A percentile compares a stretch with the other conserved stretches of the same genome.
phyloP scores from a whole-genome alignment of 1,139 yeast species.

The Pichia sp. region DNA sequence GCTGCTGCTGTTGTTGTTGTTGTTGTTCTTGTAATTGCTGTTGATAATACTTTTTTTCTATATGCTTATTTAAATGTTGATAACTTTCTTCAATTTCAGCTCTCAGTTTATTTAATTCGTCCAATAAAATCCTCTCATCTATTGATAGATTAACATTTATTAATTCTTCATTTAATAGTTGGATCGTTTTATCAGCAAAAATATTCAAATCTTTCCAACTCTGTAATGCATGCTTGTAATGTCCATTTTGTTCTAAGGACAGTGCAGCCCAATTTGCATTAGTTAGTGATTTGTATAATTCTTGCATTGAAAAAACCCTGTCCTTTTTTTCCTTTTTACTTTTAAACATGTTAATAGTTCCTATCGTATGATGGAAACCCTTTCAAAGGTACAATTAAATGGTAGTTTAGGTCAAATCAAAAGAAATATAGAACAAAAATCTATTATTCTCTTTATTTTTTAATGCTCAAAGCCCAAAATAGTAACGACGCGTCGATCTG shows the following conservation, averaged over 20 bases:
- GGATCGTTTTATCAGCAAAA: constrained; percentile 49
- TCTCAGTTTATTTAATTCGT: constrained; percentile 43
- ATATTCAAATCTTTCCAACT: constrained; percentile 73
- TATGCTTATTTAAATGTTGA: constrained; percentile 18
- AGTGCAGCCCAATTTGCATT: constrained; percentile 26
- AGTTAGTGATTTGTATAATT: constrained; percentile 36
- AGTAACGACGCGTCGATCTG: too few species aligned
- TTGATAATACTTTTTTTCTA: too few species aligned
- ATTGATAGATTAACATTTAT: constrained; percentile 26
- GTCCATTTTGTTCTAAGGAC: constrained; percentile 49
- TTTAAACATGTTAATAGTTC: constrained; percentile 33
- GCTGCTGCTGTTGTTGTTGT: constrained; percentile 5
- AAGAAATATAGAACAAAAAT: too few species aligned
- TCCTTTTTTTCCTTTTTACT: constrained; percentile 37
- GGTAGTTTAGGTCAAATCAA: too few species aligned
- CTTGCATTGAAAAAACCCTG: constrained; percentile 51
- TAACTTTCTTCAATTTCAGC: constrained; percentile 45
- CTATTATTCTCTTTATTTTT: too few species aligned
- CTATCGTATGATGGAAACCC: too few species aligned
- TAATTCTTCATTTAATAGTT: constrained; percentile 43
- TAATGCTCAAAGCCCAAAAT: too few species aligned
- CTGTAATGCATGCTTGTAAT: constrained; percentile 49
- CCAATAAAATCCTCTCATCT: constrained; percentile 40
- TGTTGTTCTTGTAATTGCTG: constrained; percentile 5
- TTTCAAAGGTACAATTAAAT: too few species aligned